Evolutionary conservation across 1,284 basidiomycete species (phyloP).

Genomic region (Peniophora sp.): DNA sequence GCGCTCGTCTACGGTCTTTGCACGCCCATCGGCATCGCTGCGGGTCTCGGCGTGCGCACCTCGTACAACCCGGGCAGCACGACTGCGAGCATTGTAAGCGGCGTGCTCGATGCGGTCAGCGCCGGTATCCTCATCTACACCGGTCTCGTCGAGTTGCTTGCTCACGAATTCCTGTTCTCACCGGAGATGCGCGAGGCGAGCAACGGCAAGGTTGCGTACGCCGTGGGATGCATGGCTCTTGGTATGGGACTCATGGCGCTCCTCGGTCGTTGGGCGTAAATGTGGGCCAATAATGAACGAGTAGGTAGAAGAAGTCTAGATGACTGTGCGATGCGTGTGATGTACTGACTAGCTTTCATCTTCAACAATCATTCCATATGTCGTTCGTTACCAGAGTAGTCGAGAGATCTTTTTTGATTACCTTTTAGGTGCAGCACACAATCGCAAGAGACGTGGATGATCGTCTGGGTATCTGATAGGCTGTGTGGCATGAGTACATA

Average conservation of each 20-base stretch:
- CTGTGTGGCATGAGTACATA: no score
- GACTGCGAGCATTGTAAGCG: slow-evolving; percentile 74
- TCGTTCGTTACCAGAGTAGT: no score
- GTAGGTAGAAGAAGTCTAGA: no score
- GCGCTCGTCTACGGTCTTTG: slow-evolving; percentile 71
- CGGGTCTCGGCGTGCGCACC: slow-evolving; percentile 75
- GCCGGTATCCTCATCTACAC: slow-evolving; percentile 90
- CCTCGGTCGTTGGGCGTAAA: slow-evolving; percentile 76
- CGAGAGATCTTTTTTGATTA: no score
- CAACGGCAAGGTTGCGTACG: slow-evolving; percentile 57
- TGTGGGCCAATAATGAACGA: no score
- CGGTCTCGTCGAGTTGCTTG: slow-evolving; percentile 85
- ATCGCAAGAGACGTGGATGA: no score
- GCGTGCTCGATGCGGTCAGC: slow-evolving; percentile 79
- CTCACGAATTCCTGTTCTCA: slow-evolving; percentile 90
- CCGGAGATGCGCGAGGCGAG: slow-evolving; percentile 71
- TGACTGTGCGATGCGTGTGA: no score
- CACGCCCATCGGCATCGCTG: slow-evolving; percentile 80
- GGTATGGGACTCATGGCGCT: slow-evolving; percentile 85
- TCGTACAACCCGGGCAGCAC: slow-evolving; percentile 77
- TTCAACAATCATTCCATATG: no score
- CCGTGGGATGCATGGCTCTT: slow-evolving; percentile 65
- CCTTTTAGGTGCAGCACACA: no score
- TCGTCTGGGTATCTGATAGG: no score
- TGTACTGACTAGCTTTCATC: no score